Percentiles rank a stretch among this genome's conserved stretches.
Evolutionary conservation across 169 alveolate genomes (phyloP).

Genomic region (Prorocentrum cordatum): DNA sequence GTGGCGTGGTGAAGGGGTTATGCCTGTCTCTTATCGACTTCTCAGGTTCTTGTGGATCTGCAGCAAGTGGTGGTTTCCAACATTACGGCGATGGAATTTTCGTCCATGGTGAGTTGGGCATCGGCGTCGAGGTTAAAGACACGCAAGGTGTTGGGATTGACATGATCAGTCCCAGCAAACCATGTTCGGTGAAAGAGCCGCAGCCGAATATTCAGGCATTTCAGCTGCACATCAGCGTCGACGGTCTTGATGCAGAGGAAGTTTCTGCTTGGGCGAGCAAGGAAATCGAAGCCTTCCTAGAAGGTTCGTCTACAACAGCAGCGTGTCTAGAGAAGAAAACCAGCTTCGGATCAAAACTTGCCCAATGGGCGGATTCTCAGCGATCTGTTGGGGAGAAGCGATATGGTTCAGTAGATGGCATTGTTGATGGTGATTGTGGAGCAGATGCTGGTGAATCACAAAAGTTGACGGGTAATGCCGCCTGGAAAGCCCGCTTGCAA

Average conservation of each 20-base stretch:
- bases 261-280: neutral
- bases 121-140: neutral
- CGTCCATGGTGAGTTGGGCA: conserved; percentile 9
- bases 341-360: neutral
- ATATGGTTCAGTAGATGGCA: neutral
- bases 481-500: neutral
- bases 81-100: neutral
- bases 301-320: neutral
- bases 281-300: neutral
- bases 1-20: too few species aligned
- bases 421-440: neutral
- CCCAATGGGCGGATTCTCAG: neutral
- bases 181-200: too few species aligned
- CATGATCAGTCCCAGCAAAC: too few species aligned
- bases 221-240: neutral
- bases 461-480: neutral
- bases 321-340: too few species aligned
- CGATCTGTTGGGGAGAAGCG: neutral
- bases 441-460: neutral
- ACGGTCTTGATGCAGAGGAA: neutral
- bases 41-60: too few species aligned
- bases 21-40: too few species aligned
- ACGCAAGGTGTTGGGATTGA: too few species aligned
- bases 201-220: too few species aligned
- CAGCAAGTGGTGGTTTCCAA: neutral